Evolutionary conservation across 371 early-diverging fungal genomes (phyloP), one percentile per base, ranked within the genome.

Genomic region (Rhizopus sp.): DNA sequence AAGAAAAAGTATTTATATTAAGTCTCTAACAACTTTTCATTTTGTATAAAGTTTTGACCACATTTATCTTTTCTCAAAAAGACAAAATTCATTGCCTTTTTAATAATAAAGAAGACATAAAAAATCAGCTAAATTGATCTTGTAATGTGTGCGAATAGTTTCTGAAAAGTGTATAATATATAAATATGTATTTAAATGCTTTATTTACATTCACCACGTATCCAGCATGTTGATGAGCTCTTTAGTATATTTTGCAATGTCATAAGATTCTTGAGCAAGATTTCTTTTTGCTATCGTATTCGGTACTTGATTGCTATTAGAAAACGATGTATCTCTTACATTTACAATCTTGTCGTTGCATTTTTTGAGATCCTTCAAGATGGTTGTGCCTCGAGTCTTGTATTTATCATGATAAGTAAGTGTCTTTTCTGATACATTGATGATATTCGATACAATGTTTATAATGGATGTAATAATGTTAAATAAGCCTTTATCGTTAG

Each of bases 191-290:
- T 23, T 23, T 23, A 23, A 23, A 23, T 23, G 7, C 5, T 30
- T 53, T 52, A 10, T 32, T 44, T 32, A 34, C 7, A 34, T 34
- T 10, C 15, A 10, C 53, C 57, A 60, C 61, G 57, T 57, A 57
- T 78, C 75, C 58, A 72, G 68, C 56, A 87, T 68, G 51, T 72
- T 73, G 42, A 90, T 82, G 15, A 92, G 72, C 33, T 88, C 89
- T 64, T 91, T 91, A 29, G 89, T 88, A 59, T 73, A 86, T 71
- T 93, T 94, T 9, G 95, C 96, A 67, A 97, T 92, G 63, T 97
- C 96, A 68, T 93, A 93, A 23, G 89, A 78, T 9, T 91, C 92
- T 57, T 89, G 87, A 10, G 94, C 93, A 52, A 97, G 72, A 66
- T 88, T 81, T 62, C 95, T 92, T 72, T 94, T 96, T 55, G 85